phyloP scores from a whole-genome alignment of 306 rosid genomes.

The Amphicarpaea edgeworthii region DNA sequence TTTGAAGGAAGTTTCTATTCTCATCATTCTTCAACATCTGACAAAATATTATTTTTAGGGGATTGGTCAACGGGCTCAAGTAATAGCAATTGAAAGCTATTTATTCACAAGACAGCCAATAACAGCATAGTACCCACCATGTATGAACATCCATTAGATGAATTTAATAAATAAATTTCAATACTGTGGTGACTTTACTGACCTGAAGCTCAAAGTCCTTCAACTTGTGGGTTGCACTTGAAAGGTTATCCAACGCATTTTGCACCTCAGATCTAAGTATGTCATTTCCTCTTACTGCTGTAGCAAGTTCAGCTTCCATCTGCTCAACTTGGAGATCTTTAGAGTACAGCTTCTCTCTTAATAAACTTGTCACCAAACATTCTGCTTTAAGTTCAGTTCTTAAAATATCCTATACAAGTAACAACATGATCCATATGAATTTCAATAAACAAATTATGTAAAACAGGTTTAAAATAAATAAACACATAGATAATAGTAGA shows the following conservation, averaged over 20 bases:
- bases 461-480: conserved; percentile 26
- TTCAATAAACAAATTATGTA: conserved; percentile 18
- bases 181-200: background rate
- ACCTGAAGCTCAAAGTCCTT: conserved; percentile 94
- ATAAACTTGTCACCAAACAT: conserved; percentile 72
- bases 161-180: conserved; percentile 31
- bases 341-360: conserved; percentile 82
- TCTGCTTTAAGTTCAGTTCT: conserved; percentile 86
- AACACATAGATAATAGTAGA: background rate
- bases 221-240: conserved; percentile 69
- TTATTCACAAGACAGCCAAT: conserved; percentile 18
- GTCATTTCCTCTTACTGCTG: conserved; percentile 93
- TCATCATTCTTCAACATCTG: conserved; percentile 89
- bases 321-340: conserved; percentile 90
- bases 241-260: conserved; percentile 75
- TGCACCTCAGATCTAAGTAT: conserved; percentile 82
- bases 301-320: conserved; percentile 88
- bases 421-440: conserved; percentile 5
- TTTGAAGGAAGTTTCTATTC: conserved; percentile 59
- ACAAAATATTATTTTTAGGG: background rate
- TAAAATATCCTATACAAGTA: conserved; percentile 59
- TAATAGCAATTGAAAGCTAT: conserved; percentile 11
- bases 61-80: conserved; percentile 19
- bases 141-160: background rate
- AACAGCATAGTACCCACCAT: background rate